Conservation (phyloP, 2,329 filamentous ascomycete species). For the Fusarium albosuccineum region DNA sequence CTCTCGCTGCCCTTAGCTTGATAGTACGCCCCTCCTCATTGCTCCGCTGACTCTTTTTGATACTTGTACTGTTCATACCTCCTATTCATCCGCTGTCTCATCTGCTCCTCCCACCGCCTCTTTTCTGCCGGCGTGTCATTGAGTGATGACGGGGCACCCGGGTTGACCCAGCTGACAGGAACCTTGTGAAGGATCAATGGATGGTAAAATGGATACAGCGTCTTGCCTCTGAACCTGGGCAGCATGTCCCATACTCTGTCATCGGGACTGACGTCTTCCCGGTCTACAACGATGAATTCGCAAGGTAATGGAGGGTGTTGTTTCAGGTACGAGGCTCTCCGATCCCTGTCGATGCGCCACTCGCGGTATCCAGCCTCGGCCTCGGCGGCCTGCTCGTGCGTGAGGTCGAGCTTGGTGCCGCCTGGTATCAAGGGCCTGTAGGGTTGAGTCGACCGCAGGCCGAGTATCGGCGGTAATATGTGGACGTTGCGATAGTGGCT, state of each 20-base stretch:
- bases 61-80: background rate
- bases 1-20: too few relatives aligned
- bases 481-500: slow-evolving; percentile 8
- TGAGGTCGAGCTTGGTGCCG: background rate
- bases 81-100: background rate
- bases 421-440: slow-evolving; percentile 1
- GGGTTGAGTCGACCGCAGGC: slow-evolving; percentile 9
- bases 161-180: background rate
- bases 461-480: background rate
- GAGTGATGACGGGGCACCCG: background rate
- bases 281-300: background rate
- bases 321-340: slow-evolving; percentile 4
- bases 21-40: background rate
- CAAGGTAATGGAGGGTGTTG: background rate
- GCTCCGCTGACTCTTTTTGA: background rate
- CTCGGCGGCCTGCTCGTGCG: background rate
- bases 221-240: background rate
- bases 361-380: background rate
- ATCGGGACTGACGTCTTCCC: background rate
- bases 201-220: background rate
- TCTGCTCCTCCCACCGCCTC: background rate
- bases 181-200: background rate
- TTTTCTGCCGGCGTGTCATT: background rate
- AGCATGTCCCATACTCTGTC: background rate
- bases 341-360: background rate